Conservation (phyloP, 2,329 filamentous ascomycete species). For the Fonsecaea erecta region DNA sequence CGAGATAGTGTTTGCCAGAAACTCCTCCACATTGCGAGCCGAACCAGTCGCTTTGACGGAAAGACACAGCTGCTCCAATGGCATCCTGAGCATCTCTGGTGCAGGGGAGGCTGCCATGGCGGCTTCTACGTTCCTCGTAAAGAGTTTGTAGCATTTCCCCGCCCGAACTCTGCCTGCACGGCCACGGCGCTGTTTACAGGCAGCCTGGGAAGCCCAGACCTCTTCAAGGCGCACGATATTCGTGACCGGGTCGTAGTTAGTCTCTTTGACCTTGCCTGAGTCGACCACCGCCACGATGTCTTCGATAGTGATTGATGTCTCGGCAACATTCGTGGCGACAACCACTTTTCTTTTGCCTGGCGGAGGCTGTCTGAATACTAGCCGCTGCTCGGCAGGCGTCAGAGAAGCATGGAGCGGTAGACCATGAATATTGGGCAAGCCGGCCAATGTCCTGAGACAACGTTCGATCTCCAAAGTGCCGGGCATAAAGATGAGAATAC, state of each 20-base stretch:
- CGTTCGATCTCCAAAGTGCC: slow-evolving; percentile 90
- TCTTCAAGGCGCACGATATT: slow-evolving; percentile 95
- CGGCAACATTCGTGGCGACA: slow-evolving; percentile 93
- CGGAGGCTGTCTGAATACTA: slow-evolving; percentile 79
- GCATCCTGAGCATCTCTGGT: slow-evolving; percentile 90
- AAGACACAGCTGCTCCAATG: slow-evolving; percentile 90
- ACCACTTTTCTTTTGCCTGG: slow-evolving; percentile 86
- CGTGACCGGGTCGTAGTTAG: slow-evolving; percentile 85
- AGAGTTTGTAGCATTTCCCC: slow-evolving; percentile 93
- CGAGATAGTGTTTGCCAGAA: slow-evolving; percentile 84
- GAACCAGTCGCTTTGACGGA: slow-evolving; percentile 90
- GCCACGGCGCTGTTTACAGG: slow-evolving; percentile 91
- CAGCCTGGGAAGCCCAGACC: slow-evolving; percentile 91
- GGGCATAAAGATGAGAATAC: slow-evolving; percentile 93
- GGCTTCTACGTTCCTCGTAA: slow-evolving; percentile 79
- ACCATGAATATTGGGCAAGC: slow-evolving; percentile 71
- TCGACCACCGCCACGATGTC: slow-evolving; percentile 97
- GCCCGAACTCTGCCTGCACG: slow-evolving; percentile 91
- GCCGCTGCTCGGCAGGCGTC: slow-evolving; percentile 82
- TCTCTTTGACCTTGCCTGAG: slow-evolving; percentile 94
- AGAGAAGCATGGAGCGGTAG: slow-evolving; percentile 91
- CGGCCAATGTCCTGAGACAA: slow-evolving; percentile 70
- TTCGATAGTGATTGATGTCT: slow-evolving; percentile 98
- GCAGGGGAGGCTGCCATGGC: slow-evolving; percentile 88
- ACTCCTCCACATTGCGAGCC: slow-evolving; percentile 72